phyloP scores from a whole-genome alignment of 306 rosid genomes.

The Quercus robur region DNA sequence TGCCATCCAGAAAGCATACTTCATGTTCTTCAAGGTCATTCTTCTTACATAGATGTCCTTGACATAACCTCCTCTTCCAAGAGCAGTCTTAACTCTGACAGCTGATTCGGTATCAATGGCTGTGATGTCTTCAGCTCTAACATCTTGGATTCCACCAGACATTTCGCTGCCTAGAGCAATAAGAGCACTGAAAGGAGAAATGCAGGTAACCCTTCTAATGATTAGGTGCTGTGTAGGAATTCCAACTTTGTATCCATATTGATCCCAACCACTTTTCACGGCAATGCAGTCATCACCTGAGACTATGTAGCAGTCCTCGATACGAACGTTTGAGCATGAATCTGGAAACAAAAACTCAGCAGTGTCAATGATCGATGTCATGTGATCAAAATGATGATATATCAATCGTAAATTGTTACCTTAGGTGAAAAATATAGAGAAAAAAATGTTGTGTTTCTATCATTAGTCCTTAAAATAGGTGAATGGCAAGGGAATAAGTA shows the following conservation, averaged over 20 bases:
- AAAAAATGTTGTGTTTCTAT: too few species aligned
- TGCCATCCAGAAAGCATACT: constrained; percentile 67
- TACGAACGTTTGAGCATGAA: constrained; percentile 46
- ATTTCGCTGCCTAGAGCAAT: constrained; percentile 84
- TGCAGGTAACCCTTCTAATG: constrained; percentile 53
- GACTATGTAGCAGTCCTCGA: constrained; percentile 64
- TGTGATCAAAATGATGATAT: too few species aligned
- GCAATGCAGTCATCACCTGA: constrained; percentile 77
- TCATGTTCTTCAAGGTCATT: constrained; percentile 49
- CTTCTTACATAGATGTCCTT: constrained; percentile 55
- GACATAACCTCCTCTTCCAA: constrained; percentile 67
- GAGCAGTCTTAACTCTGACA: constrained; percentile 57
- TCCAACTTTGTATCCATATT: constrained; percentile 55
- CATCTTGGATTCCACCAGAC: constrained; percentile 77
- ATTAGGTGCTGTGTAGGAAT: constrained; percentile 49
- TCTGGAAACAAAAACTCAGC: constrained; percentile 28
- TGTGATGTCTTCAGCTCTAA: constrained; percentile 53
- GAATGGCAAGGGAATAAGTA: too few species aligned
- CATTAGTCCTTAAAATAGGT: too few species aligned
- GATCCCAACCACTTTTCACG: constrained; percentile 74
- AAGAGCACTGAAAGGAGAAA: constrained; percentile 59
- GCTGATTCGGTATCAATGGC: constrained; percentile 61
- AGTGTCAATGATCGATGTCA: background rate
- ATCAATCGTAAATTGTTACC: too few species aligned
- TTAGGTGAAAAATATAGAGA: too few species aligned